Evolutionary conservation across 2,329 filamentous ascomycete genomes (phyloP), one percentile per base, ranked within the genome.

Genomic region (Trichoderma atrobrunneum): DNA sequence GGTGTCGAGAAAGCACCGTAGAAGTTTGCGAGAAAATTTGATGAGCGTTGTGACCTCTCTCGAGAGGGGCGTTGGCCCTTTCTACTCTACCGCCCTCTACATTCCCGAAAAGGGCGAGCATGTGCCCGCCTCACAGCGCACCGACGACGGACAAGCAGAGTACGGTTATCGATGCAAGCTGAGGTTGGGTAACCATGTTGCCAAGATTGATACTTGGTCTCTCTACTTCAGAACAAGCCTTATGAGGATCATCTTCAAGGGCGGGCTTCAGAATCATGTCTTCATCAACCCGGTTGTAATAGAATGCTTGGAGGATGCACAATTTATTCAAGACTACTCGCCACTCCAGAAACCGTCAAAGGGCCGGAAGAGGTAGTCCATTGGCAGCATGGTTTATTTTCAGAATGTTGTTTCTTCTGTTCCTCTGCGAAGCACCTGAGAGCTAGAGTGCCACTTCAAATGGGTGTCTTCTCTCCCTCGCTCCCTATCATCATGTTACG

Each of bases 121-220:
- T 72, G 84, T 82, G 0, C 82, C 82, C 24, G 80, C 82, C 5
- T 79, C 78, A 4, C 82, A 82, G 72, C 77, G 79, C 6, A 84
- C 83, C 48, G 81, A 82, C 4, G 82, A 85, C 39, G 83, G 84
- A 10, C 81, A 83, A 4, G 79, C 81, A 36, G 85, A 87, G 73
- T 87, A 87, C 73, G 86, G 87, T 4, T 88, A 88, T 73, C 83
- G 86, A 8, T 82, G 86, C 74, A 86, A 84, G 74, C 78, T 88
- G n/a, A 84, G 84, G 43, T 80, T 87, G 7, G 82, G 85, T 18
- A 83, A 84, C 62, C 79, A 82, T 73, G 78, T 81, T 51, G 80
- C 87, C 75, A 75, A 80, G 57, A 85, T 88, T 64, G 83, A 87
- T 71, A 83, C 84, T 1, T 89, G 87, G 87, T 84, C 85, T 10